A percentile compares a stretch with the other conserved stretches of the same genome.
Conservation (phyloP, 2,329 filamentous ascomycete species). For the Botrytis deweyae region DNA sequence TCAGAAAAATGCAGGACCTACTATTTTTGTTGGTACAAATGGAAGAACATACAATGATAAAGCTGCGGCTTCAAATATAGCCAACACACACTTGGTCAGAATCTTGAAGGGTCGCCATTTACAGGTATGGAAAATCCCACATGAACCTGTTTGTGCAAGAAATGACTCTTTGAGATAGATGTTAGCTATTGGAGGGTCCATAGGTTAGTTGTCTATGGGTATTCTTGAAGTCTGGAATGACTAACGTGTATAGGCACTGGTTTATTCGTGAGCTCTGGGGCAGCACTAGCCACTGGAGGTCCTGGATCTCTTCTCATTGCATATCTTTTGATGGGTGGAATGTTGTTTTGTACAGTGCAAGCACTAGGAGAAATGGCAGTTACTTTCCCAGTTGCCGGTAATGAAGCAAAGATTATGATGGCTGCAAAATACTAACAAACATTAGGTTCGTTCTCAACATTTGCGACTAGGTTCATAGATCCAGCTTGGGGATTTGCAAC, state of each 20-base stretch:
- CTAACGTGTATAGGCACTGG: conserved; percentile 61
- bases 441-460: conserved; percentile 72
- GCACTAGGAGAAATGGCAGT: conserved; percentile 91
- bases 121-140: conserved; percentile 20
- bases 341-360: conserved; percentile 91
- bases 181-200: conserved; percentile 94
- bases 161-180: conserved; percentile 58
- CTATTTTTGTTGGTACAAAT: conserved; percentile 28
- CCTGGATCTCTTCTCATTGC: conserved; percentile 76
- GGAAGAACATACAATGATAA: conserved; percentile 62
- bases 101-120: conserved; percentile 81
- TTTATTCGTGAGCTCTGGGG: conserved; percentile 81
- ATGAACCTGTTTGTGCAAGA: neutral
- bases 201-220: conserved; percentile 54
- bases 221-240: too few relatives aligned
- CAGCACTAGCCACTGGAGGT: conserved; percentile 68
- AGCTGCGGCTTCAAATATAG: conserved; percentile 60
- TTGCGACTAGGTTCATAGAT: conserved; percentile 90
- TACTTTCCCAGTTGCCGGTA: conserved; percentile 85
- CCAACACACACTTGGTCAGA: conserved; percentile 70
- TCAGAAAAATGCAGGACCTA: conserved; percentile 25
- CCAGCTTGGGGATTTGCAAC: conserved; percentile 94
- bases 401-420: neutral
- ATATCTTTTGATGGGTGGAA: conserved; percentile 75
- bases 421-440: neutral